Base-by-base conservation (phyloP, 805 yeast species). In the Kuraishia floccosa region DNA sequence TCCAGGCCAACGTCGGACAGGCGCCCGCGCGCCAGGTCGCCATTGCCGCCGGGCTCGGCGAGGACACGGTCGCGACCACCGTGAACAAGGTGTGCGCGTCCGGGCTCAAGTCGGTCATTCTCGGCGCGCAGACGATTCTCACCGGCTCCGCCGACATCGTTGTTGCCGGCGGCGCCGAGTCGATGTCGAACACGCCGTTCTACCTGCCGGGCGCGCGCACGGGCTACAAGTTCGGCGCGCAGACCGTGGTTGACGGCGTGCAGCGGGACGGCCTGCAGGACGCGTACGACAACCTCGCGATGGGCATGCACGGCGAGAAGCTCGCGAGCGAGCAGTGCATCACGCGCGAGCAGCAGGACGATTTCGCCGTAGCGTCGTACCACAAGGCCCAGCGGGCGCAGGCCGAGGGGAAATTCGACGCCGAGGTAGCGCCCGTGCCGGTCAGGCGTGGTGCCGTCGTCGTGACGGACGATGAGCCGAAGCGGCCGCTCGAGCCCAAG, bases 21-120 rank as follows among this genome's bases (percentile, higher is more conserved):
- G 86, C 89, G 36, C 97, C 98, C 27, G 98, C 98, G 22, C 79
- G 97, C 61, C 98, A 89, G 63, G 97, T 89, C 35, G 96, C 95
- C 11, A 50, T 89, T 42, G 79, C 76, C 49, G 80, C 97, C 13
- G 97, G 97, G 11, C 68, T 91, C 32, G 74, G 84, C 30, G 75
- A 79, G 41, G 63, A 72, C 38, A 76, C 84, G 33, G 80, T 85
- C 29, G 94, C 96, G 36, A 72, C 96, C 33, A 81, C 96, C 24
- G 70, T 89, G 43, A 91, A 91, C 72, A 89, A 89, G 65, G 97
- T 91, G 35, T 91, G 98, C 65, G 94, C 98, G 25, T 82, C 95
- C 9, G 97, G 96, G 44, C 62, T 87, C 74, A 89, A 91, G 63
- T 73, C 96, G 27, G 75, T 86, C 47, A 85, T 87, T 46, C 58